Conservation (phyloP, 768 basidiomycete genomes). For the Termitomyces sp. region DNA sequence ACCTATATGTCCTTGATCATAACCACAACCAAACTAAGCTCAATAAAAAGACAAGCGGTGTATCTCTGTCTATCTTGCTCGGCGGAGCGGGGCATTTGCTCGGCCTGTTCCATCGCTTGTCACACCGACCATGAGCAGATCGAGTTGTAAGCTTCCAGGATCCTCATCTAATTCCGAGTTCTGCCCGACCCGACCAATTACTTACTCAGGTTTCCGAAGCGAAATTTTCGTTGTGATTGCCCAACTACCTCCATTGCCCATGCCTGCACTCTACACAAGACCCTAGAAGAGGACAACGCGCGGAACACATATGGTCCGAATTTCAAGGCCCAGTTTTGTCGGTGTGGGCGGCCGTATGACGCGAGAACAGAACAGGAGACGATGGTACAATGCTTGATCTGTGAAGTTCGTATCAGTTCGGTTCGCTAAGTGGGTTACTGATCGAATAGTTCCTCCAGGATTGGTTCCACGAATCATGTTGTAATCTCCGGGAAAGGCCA, state of each 20-base stretch:
- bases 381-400: slow-evolving; percentile 85
- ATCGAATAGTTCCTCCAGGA: slow-evolving; percentile 45
- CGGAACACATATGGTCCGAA: slow-evolving; percentile 71
- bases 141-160: slow-evolving; percentile 47
- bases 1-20: background rate
- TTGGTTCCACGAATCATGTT: slow-evolving; percentile 90
- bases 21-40: slow-evolving; percentile 9
- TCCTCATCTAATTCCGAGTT: background rate
- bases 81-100: slow-evolving; percentile 64
- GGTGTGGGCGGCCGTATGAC: slow-evolving; percentile 70
- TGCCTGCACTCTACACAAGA: slow-evolving; percentile 58
- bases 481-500: slow-evolving; percentile 70
- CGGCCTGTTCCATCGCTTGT: slow-evolving; percentile 82
- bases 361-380: slow-evolving; percentile 70
- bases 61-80: slow-evolving; percentile 78
- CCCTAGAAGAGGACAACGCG: slow-evolving; percentile 47
- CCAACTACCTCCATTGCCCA: slow-evolving; percentile 62
- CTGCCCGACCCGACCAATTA: slow-evolving; percentile 6
- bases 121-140: slow-evolving; percentile 85
- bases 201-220: slow-evolving; percentile 63
- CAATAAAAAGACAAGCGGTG: slow-evolving; percentile 56
- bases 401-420: slow-evolving; percentile 56
- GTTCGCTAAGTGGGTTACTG: slow-evolving; percentile 4
- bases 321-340: slow-evolving; percentile 66
- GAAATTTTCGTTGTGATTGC: slow-evolving; percentile 81